Base-by-base conservation (phyloP, 2,329 filamentous ascomycete species). In the Colletotrichum theobromicola region DNA sequence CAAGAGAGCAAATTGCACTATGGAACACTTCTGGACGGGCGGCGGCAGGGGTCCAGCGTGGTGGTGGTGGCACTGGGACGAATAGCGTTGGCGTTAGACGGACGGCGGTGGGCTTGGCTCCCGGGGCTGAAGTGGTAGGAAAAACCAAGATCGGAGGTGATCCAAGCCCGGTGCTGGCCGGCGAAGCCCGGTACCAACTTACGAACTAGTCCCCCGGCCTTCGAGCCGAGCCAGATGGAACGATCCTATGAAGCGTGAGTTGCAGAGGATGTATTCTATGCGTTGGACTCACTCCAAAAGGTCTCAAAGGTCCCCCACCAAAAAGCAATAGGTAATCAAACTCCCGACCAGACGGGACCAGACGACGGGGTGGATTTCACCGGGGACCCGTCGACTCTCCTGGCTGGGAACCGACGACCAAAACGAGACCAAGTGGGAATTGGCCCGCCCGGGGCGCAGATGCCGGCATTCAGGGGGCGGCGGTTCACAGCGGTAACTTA, bases 371-470 rank as follows among this genome's bases (percentile, higher is more conserved):
- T 35, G 67, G 61, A 30, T 60, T 61, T 61, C 21, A 26, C 65
- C 35, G 61, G 71, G 42, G 50, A 58, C 32, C 30, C 64, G 35
- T 34, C 46, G 24, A 32, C 64, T 35, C 32, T 53, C 28, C 53
- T 16, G 61, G 61, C 53, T 65, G 53, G 37, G 61, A 71, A 10
- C n/a, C 55, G 71, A 71, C 55, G 71, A 71, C 71, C 64, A 37
- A 66, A 65, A 62, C 34, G n/a, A 66, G 53, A 53, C 37, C 35
- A 66, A 71, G 71, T 74, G 71, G 71, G 71, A 71, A 74, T 42
- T 73, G 70, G 61, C 67, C 71, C 71, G 53, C 67, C 67, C 60
- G 67, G 67, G 67, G 53, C 71, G 71, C 71, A 74, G 71, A 74
- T 66, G 67, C 71, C 71, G 71, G 67, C 67, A 70, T 30, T 65